phyloP scores from a whole-genome alignment of 2,329 filamentous ascomycete species.

The Colletotrichum musicola region DNA sequence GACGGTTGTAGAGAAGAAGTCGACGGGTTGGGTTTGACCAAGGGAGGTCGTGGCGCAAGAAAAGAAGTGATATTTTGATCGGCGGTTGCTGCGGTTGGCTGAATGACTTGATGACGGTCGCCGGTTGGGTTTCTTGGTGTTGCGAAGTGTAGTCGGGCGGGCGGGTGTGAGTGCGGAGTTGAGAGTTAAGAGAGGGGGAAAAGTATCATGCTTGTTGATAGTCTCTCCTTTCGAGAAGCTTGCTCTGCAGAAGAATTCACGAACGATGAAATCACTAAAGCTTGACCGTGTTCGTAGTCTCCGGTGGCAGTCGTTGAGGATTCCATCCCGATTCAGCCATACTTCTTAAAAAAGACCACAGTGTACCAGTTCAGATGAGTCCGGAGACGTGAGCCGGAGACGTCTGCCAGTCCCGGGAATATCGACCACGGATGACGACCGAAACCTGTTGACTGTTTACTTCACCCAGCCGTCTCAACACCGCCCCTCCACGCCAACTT shows the following conservation, averaged over 20 bases:
- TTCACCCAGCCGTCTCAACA: neutral
- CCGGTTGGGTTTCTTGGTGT: neutral
- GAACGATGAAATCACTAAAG: neutral
- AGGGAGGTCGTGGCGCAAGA: conserved; percentile 17
- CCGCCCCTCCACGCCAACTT: neutral
- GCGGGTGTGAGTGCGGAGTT: neutral
- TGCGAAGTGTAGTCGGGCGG: neutral
- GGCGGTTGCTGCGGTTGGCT: neutral
- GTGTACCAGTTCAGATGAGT: no score
- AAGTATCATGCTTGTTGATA: conserved; percentile 13
- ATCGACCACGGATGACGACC: no score
- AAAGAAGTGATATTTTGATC: conserved; percentile 4
- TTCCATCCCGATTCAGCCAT: no score
- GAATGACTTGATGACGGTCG: conserved; percentile 12
- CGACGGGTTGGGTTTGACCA: neutral
- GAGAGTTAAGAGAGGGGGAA: neutral
- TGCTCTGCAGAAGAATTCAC: conserved; percentile 2
- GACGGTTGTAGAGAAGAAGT: conserved; percentile 26
- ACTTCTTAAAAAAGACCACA: no score
- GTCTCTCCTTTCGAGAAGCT: neutral
- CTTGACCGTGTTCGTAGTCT: neutral
- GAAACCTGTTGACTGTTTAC: no score
- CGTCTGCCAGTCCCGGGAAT: no score
- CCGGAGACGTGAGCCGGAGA: no score
- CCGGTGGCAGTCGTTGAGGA: no score